A percentile compares a stretch with the other conserved stretches of the same genome.
These are phyloP conservation scores for Neurospora sp. DNA, from an alignment of 495 filamentous ascomycete species.

Conservation along the genomic window DNA sequence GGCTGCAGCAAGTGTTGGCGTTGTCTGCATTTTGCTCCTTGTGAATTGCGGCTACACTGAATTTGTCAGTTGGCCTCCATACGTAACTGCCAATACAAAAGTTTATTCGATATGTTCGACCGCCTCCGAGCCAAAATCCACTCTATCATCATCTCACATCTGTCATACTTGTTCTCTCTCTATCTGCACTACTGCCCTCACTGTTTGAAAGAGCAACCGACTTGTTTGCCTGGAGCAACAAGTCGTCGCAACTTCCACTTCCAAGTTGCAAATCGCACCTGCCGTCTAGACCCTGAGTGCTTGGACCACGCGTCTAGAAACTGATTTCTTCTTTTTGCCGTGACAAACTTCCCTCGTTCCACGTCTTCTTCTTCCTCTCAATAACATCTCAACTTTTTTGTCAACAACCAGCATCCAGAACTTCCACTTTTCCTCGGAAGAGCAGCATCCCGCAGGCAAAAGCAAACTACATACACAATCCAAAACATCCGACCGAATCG, in stretches of 20 bases:
- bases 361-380: background rate
- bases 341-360: background rate
- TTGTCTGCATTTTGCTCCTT: background rate
- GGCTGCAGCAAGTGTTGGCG: background rate
- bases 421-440: slow-evolving; percentile 10
- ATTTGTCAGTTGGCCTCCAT: background rate
- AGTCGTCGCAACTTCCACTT: background rate
- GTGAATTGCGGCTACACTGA: background rate
- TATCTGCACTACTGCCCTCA: background rate
- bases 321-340: background rate
- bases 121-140: background rate
- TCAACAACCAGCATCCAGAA: background rate
- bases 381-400: background rate
- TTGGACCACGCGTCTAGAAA: background rate
- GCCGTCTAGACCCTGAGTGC: background rate
- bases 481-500: background rate
- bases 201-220: background rate
- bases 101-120: background rate
- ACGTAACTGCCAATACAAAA: background rate
- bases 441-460: slow-evolving; percentile 4
- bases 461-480: background rate
- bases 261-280: background rate
- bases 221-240: background rate
- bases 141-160: background rate
- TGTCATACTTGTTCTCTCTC: background rate